phyloP scores from a whole-genome alignment of 1,284 basidiomycete genomes.

The Tilletia indica region DNA sequence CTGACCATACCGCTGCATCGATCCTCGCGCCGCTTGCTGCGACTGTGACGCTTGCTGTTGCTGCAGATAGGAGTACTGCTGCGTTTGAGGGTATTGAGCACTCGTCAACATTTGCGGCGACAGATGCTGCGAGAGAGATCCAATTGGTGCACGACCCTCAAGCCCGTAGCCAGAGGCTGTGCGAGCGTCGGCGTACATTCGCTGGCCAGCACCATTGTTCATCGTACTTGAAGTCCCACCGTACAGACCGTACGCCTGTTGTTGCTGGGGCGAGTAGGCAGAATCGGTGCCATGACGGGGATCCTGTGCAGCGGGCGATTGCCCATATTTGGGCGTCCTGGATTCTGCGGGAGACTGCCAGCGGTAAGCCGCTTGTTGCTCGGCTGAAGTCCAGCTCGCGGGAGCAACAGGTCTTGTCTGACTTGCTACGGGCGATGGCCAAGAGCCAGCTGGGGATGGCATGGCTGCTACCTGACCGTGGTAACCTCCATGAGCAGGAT shows the following conservation, averaged over 20 bases:
- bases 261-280: background rate
- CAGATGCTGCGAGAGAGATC: constrained; percentile 8
- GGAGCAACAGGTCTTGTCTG: background rate
- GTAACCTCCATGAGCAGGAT: background rate
- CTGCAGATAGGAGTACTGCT: background rate
- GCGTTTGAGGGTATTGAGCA: constrained; percentile 7
- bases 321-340: background rate
- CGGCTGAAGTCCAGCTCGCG: background rate
- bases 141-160: constrained; percentile 8
- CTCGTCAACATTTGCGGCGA: background rate
- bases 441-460: background rate
- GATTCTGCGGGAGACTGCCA: background rate
- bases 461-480: background rate
- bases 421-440: background rate
- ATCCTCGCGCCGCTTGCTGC: constrained; percentile 20
- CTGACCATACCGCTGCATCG: constrained; percentile 19
- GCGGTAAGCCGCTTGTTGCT: background rate
- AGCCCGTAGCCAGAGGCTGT: background rate
- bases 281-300: background rate
- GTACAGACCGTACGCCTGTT: background rate
- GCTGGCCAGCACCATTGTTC: background rate
- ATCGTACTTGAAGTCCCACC: background rate
- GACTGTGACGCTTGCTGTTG: constrained; percentile 21
- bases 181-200: constrained; percentile 6
- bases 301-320: too few species aligned